A percentile compares a stretch with the other conserved stretches of the same genome.
Evolutionary conservation across 2,329 filamentous ascomycete genomes (phyloP).

Genomic region (Simplicillium sp.): DNA sequence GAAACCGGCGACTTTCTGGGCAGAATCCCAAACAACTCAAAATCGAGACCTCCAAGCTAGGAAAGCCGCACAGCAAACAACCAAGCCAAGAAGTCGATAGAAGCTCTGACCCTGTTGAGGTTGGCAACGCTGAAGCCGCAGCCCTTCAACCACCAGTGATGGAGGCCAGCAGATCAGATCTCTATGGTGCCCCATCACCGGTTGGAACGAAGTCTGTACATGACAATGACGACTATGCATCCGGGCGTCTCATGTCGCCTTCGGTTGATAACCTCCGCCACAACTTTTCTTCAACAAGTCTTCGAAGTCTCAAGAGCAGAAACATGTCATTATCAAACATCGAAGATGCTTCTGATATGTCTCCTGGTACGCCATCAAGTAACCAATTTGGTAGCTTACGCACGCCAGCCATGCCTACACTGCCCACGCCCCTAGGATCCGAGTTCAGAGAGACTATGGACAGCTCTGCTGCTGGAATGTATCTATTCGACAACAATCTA

Average conservation of each 20-base stretch:
- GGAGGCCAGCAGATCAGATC: conserved; percentile 15
- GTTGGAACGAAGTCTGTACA: conserved; percentile 20
- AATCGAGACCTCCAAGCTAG: conserved; percentile 60
- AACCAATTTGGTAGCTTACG: conserved; percentile 51
- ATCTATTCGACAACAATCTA: conserved; percentile 77
- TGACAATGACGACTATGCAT: conserved; percentile 25
- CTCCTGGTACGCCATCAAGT: conserved; percentile 66
- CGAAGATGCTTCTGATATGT: conserved; percentile 55
- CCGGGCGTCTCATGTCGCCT: conserved; percentile 43
- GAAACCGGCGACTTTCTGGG: conserved; percentile 70
- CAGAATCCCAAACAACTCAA: conserved; percentile 75
- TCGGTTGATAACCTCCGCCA: conserved; percentile 43
- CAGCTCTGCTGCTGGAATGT: conserved; percentile 57
- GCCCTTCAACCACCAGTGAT: not conserved
- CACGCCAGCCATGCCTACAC: conserved; percentile 41
- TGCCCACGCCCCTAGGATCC: conserved; percentile 59
- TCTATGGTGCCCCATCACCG: conserved; percentile 16
- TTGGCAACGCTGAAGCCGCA: not conserved
- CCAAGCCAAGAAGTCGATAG: conserved; percentile 5
- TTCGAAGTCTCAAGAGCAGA: conserved; percentile 63
- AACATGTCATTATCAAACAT: conserved; percentile 59
- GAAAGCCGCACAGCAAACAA: conserved; percentile 11
- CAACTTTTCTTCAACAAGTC: conserved; percentile 61
- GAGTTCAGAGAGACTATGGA: conserved; percentile 50
- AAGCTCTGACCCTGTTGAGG: not conserved